Percentiles rank a stretch among this genome's conserved stretches.
Evolutionary conservation across 805 yeast genomes (phyloP).

Genomic region (Zygosaccharomyces bisporus): DNA sequence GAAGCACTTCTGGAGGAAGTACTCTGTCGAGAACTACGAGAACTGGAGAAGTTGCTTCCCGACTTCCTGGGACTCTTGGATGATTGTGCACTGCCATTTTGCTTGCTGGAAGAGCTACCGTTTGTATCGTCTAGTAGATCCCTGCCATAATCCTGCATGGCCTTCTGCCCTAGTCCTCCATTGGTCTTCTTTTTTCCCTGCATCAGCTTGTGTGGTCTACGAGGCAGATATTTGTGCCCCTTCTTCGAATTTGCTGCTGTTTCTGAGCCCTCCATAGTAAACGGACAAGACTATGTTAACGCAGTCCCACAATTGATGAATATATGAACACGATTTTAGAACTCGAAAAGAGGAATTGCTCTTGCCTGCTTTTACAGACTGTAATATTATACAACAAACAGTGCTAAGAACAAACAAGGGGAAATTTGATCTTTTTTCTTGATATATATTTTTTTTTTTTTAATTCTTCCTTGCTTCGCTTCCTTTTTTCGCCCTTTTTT

Average conservation of each 20-base stretch:
- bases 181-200: slow-evolving; percentile 1
- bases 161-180: slow-evolving; percentile 10
- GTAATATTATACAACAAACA: no score
- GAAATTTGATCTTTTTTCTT: background rate
- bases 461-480: background rate
- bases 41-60: slow-evolving; percentile 1
- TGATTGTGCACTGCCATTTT: background rate
- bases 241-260: slow-evolving; percentile 2
- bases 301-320: background rate
- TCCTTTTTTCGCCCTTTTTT: background rate
- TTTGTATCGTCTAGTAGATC: slow-evolving; percentile 8
- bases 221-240: slow-evolving; percentile 1
- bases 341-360: no score
- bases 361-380: no score
- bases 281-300: background rate
- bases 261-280: slow-evolving; percentile 2
- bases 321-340: no score
- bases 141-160: slow-evolving; percentile 14
- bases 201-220: slow-evolving; percentile 1
- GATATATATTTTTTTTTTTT: background rate
- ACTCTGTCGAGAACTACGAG: slow-evolving; percentile 1
- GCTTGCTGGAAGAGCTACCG: background rate
- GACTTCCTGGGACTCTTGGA: slow-evolving; percentile 4
- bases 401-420: background rate
- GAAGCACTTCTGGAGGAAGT: slow-evolving; percentile 2